These are phyloP conservation scores for Taiozyma onychis DNA, from an alignment of 1,139 yeast genomes.

Conservation along the genomic window DNA sequence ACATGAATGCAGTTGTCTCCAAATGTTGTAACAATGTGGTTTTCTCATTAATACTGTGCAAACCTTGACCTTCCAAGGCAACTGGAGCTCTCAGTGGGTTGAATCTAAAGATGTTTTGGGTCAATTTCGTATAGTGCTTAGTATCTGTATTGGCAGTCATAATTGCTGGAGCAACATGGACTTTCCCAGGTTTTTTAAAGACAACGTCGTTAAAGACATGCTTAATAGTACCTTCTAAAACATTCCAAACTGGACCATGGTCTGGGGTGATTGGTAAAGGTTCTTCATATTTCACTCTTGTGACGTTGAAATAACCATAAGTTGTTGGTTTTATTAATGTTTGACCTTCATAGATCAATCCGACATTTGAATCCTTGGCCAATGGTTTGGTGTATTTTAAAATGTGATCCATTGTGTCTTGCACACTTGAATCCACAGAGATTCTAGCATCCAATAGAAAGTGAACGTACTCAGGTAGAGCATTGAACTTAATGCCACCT, in stretches of 20 bases:
- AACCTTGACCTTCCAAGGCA: conserved; percentile 12
- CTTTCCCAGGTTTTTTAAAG: conserved; percentile 34
- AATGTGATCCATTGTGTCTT: conserved; percentile 25
- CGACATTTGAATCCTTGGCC: conserved; percentile 41
- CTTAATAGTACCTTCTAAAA: conserved; percentile 48
- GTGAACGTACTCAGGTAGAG: conserved; percentile 46
- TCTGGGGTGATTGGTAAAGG: conserved; percentile 53
- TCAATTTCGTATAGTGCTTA: conserved; percentile 66
- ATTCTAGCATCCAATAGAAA: conserved; percentile 44
- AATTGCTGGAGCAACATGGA: conserved; percentile 50
- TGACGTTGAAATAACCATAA: conserved; percentile 43
- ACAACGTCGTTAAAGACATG: conserved; percentile 36
- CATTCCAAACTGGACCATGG: conserved; percentile 41
- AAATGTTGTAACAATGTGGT: conserved; percentile 47
- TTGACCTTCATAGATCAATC: conserved; percentile 33
- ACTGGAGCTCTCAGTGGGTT: conserved; percentile 12
- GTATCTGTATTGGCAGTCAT: conserved; percentile 88
- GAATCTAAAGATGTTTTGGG: conserved; percentile 69
- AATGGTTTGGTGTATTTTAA: conserved; percentile 30
- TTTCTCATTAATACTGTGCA: conserved; percentile 59
- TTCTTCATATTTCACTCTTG: conserved; percentile 32
- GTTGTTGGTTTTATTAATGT: conserved; percentile 29
- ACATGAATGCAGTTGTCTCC: conserved; percentile 53
- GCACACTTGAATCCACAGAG: conserved; percentile 33
- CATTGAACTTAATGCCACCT: conserved; percentile 52